Evolutionary conservation across 306 rosid species (phyloP).

Genomic region (Lotus japonicus): DNA sequence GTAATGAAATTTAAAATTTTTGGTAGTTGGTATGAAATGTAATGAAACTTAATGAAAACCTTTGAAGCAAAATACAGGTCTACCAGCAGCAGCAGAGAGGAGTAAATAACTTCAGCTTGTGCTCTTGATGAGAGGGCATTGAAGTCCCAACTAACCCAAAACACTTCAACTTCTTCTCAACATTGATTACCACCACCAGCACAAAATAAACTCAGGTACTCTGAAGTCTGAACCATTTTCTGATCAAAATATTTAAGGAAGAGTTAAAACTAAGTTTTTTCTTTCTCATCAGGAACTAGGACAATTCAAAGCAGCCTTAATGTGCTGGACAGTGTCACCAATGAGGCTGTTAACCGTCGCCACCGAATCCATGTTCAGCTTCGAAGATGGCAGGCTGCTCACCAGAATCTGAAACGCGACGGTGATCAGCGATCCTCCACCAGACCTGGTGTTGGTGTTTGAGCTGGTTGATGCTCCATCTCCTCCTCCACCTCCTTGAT

Average conservation of each 20-base stretch:
- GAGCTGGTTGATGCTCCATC: constrained; percentile 63
- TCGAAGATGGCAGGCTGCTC: constrained; percentile 75
- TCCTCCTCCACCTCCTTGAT: constrained; percentile 21
- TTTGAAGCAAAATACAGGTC: constrained; percentile 36
- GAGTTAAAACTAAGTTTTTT: neutral
- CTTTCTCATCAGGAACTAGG: constrained; percentile 43
- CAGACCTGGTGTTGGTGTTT: constrained; percentile 7
- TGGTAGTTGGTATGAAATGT: constrained; percentile 61
- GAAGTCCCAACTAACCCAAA: constrained; percentile 65
- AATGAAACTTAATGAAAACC: constrained; percentile 39
- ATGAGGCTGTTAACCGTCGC: constrained; percentile 78
- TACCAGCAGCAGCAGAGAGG: constrained; percentile 30
- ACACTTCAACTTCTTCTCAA: constrained; percentile 30
- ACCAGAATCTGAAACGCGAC: constrained; percentile 85
- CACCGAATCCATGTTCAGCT: constrained; percentile 84
- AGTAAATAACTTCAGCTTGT: constrained; percentile 47
- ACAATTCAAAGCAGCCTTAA: constrained; percentile 82
- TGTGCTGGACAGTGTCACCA: constrained; percentile 77
- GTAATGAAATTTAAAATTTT: neutral
- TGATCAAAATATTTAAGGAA: constrained; percentile 48
- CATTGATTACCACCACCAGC: constrained; percentile 47
- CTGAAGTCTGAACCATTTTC: constrained; percentile 32
- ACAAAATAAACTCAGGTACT: constrained; percentile 14
- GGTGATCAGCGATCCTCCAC: constrained; percentile 70
- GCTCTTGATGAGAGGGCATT: constrained; percentile 57